Evolutionary conservation across 805 yeast genomes (phyloP).

Genomic region (Saturnispora hagleri): DNA sequence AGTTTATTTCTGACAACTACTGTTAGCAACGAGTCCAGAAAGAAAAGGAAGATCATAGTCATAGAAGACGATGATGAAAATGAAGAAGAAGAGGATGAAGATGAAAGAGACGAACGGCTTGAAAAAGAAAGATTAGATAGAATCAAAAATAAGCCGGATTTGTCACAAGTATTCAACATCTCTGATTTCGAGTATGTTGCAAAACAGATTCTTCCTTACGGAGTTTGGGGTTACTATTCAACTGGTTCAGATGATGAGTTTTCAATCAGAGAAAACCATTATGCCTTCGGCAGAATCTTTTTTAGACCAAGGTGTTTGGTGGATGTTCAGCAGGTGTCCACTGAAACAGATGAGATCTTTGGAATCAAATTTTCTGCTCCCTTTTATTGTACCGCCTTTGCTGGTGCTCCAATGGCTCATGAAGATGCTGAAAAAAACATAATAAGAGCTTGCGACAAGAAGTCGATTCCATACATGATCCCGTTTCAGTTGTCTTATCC

Average conservation of each 20-base stretch:
- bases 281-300: conserved; percentile 71
- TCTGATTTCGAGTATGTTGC: conserved; percentile 87
- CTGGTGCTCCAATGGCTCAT: conserved; percentile 79
- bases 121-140: conserved; percentile 34
- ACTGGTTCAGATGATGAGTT: conserved; percentile 91
- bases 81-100: conserved; percentile 20
- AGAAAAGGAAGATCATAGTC: conserved; percentile 14
- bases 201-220: conserved; percentile 55
- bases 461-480: conserved; percentile 71
- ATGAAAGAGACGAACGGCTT: conserved; percentile 21
- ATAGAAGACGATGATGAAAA: conserved; percentile 22
- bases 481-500: conserved; percentile 83
- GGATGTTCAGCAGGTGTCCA: conserved; percentile 40
- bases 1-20: conserved; percentile 1
- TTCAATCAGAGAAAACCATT: conserved; percentile 52
- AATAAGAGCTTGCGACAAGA: conserved; percentile 61
- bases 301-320: conserved; percentile 75
- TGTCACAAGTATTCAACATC: conserved; percentile 60
- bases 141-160: conserved; percentile 47
- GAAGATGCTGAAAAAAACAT: conserved; percentile 80
- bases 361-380: conserved; percentile 38
- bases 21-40: conserved; percentile 8
- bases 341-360: conserved; percentile 13
- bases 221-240: conserved; percentile 85
- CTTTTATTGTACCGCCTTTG: conserved; percentile 84